A percentile compares a stretch with the other conserved stretches of the same genome.
Evolutionary conservation across 495 filamentous ascomycete species (phyloP).

Genomic region (Lasiosphaeria hispida): DNA sequence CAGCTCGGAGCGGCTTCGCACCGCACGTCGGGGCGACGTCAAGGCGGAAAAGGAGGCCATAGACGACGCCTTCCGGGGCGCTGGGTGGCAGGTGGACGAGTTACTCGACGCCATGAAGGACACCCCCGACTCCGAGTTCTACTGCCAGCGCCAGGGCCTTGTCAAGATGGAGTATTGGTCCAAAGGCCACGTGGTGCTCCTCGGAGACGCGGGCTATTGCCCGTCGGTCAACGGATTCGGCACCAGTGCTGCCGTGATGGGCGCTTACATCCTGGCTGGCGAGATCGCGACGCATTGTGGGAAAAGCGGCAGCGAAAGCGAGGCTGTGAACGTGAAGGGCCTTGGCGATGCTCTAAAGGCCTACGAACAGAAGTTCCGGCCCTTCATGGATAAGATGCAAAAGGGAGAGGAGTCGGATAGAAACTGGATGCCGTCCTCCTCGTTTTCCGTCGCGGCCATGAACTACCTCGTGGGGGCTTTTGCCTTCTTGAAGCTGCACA

Average conservation of each 20-base stretch:
- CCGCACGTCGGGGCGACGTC: conserved; percentile 17
- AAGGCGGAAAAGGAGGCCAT: conserved; percentile 40
- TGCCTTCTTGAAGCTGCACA: too few relatives aligned
- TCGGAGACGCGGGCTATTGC: conserved; percentile 48
- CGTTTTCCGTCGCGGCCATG: too few relatives aligned
- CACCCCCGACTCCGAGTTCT: too few relatives aligned
- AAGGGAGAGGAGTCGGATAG: too few relatives aligned
- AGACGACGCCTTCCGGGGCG: conserved; percentile 38
- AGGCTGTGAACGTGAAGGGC: too few relatives aligned
- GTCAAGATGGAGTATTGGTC: conserved; percentile 38
- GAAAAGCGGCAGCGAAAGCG: too few relatives aligned
- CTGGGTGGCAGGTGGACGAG: conserved; percentile 44
- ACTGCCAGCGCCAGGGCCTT: too few relatives aligned
- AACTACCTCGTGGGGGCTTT: too few relatives aligned
- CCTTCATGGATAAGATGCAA: background rate
- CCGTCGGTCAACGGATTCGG: conserved; percentile 21
- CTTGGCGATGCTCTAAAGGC: background rate
- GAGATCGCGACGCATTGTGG: conserved; percentile 8
- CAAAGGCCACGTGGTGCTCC: conserved; percentile 42
- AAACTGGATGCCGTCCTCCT: too few relatives aligned
- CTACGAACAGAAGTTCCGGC: background rate
- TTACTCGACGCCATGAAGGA: conserved; percentile 41
- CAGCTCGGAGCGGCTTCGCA: conserved; percentile 11
- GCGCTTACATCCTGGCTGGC: conserved; percentile 28
- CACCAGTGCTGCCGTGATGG: conserved; percentile 24